Evolutionary conservation across 2,329 filamentous ascomycete genomes (phyloP).

Genomic region (Blastomyces silverae): DNA sequence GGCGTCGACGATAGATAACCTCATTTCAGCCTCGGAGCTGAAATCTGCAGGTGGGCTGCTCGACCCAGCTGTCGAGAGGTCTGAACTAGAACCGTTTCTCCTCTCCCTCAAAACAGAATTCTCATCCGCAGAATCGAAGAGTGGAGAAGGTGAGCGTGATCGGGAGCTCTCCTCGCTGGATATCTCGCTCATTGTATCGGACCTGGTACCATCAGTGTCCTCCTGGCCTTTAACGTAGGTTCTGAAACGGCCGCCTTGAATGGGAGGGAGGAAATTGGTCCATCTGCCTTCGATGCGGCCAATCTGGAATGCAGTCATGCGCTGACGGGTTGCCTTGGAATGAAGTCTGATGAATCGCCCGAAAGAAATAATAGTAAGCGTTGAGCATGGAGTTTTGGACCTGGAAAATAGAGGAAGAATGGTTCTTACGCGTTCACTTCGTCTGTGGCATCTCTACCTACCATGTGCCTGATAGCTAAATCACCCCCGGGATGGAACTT

Average conservation of each 20-base stretch:
- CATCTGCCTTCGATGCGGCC: slow-evolving; percentile 72
- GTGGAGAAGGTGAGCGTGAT: slow-evolving; percentile 50
- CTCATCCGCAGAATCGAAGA: slow-evolving; percentile 50
- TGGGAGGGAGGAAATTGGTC: slow-evolving; percentile 81
- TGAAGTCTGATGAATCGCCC: slow-evolving; percentile 57
- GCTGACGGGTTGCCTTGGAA: slow-evolving; percentile 64
- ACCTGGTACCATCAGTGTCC: slow-evolving; percentile 35
- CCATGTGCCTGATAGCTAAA: slow-evolving; percentile 85
- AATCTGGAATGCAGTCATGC: slow-evolving; percentile 76
- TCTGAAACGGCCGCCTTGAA: slow-evolving; percentile 77
- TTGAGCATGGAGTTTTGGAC: background rate
- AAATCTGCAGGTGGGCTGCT: slow-evolving; percentile 7
- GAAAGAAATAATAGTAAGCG: slow-evolving; percentile 18
- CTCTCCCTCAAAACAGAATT: slow-evolving; percentile 33
- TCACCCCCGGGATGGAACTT: slow-evolving; percentile 87
- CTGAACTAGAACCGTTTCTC: slow-evolving; percentile 15
- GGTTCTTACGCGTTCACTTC: slow-evolving; percentile 73
- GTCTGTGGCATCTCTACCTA: slow-evolving; percentile 86
- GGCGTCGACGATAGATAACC: slow-evolving; percentile 60
- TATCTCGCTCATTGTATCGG: slow-evolving; percentile 15
- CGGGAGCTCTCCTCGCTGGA: slow-evolving; percentile 51
- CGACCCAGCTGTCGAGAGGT: slow-evolving; percentile 1
- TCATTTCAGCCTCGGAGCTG: slow-evolving; percentile 29
- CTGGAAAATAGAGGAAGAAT: background rate
- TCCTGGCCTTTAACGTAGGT: slow-evolving; percentile 42